phyloP scores from a whole-genome alignment of 2,329 filamentous ascomycete genomes.

The Aspergillus pseudoterreus region DNA sequence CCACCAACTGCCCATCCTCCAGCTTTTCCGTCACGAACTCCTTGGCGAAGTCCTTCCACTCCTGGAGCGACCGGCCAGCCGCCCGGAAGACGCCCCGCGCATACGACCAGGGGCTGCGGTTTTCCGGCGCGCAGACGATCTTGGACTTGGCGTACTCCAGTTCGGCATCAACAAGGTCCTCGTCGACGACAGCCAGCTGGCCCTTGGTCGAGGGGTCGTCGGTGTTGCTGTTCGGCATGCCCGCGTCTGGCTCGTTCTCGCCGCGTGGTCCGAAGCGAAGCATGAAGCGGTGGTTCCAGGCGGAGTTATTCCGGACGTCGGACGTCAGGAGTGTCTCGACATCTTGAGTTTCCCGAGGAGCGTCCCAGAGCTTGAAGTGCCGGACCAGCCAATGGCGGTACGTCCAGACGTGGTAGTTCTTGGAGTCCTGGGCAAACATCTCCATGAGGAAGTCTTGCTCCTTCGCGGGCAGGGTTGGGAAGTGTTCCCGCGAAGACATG shows the following conservation, averaged over 20 bases:
- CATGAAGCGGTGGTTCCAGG: slow-evolving; percentile 96
- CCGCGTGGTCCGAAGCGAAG: slow-evolving; percentile 69
- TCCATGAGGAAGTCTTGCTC: slow-evolving; percentile 72
- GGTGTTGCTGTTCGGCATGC: slow-evolving; percentile 28
- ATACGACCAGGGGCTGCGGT: slow-evolving; percentile 93
- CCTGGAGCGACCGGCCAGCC: slow-evolving; percentile 49
- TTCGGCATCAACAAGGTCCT: slow-evolving; percentile 68
- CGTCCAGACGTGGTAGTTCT: slow-evolving; percentile 99
- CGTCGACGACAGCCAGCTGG: slow-evolving; percentile 49
- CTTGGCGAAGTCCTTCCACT: slow-evolving; percentile 52
- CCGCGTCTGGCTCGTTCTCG: slow-evolving; percentile 36
- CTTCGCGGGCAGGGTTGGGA: slow-evolving; percentile 55
- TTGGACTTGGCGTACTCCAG: slow-evolving; percentile 69
- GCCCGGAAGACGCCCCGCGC: slow-evolving; percentile 71
- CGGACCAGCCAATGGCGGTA: slow-evolving; percentile 80
- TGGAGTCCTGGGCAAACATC: slow-evolving; percentile 83
- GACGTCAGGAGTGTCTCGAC: slow-evolving; percentile 69
- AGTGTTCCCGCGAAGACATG: slow-evolving; percentile 47
- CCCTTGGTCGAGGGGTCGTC: slow-evolving; percentile 24
- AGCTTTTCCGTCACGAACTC: slow-evolving; percentile 51
- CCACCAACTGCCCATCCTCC: slow-evolving; percentile 29
- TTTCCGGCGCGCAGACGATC: slow-evolving; percentile 80
- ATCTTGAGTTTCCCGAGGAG: slow-evolving; percentile 60
- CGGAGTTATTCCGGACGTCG: slow-evolving; percentile 93
- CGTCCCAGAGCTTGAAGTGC: slow-evolving; percentile 57